phyloP scores from a whole-genome alignment of 441 rosid species.

The Croton laevigatus region DNA sequence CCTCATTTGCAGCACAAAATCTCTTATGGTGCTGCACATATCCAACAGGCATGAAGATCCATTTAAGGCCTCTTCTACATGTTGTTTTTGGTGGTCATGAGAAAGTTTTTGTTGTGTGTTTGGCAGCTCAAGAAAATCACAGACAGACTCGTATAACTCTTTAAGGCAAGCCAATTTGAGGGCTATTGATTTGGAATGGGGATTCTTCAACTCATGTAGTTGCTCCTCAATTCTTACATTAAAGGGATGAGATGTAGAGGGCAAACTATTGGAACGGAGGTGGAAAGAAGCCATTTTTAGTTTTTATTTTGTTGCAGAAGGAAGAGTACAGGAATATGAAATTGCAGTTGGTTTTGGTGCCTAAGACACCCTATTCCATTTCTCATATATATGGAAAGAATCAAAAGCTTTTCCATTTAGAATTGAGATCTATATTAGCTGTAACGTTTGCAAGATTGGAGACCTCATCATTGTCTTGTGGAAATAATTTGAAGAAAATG shows the following conservation, averaged over 20 bases:
- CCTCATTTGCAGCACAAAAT: slow-evolving; percentile 23
- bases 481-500: too few relatives aligned
- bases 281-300: slow-evolving; percentile 8
- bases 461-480: neutral
- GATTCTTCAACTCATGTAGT: neutral
- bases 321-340: neutral
- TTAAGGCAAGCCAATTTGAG: slow-evolving; percentile 9
- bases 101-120: neutral
- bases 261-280: slow-evolving; percentile 32
- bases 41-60: slow-evolving; percentile 34
- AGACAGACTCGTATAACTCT: neutral
- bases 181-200: neutral
- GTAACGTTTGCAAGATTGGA: neutral
- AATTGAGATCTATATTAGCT: neutral
- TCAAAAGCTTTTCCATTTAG: neutral
- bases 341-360: neutral
- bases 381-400: neutral
- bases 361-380: neutral
- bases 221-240: neutral
- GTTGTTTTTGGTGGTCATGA: neutral
- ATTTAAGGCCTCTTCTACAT: slow-evolving; percentile 17
- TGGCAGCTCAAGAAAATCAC: slow-evolving; percentile 5
- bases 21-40: slow-evolving; percentile 21
- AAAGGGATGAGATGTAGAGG: slow-evolving; percentile 17
- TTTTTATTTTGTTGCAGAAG: neutral